Evolutionary conservation across 2,329 filamentous ascomycete species (phyloP), one percentile per base, ranked within the genome.

Genomic region (Leptodontidium sp.): DNA sequence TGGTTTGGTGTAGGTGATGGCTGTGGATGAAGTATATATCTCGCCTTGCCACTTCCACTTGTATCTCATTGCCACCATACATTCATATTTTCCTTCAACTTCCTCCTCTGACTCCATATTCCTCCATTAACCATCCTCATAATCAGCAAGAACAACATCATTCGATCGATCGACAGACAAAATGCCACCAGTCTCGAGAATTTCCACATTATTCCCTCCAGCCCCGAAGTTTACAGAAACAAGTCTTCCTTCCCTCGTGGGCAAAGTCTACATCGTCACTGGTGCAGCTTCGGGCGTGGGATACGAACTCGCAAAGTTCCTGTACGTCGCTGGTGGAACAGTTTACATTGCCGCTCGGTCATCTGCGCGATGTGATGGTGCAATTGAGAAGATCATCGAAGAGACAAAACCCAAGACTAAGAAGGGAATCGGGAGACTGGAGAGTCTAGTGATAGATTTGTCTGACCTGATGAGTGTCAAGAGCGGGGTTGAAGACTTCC

Each of bases 291-390:
- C 76, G 8, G 75, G 75, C 17, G 79, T 86, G 3, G 85, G 85
- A 6, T 80, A 80, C 62, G 84, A 86, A 69, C 79, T 87, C 7
- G 78, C 78, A 50, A 82, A 82, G 57, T 82, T 87, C 12, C 79
- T 88, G 7, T 88, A 87, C 74, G 73, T 75, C 2, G 80, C 79
- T 14, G 83, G 84, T 52, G 85, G 78, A 45, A 86, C 80, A 2
- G 82, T 87, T 17, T 87, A 87, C 72, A 76, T 87, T 38, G 84
- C 83, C 1, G 82, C 81, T 4, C 82, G 85, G 40, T 82, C 79
- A 2, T 65, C 75, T 11, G 70, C 78, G 7, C 82, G 83, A 68
- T 83, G 79, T 38, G 75, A 79, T 9, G 71, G 73, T 0, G 82
- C 82, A n/a, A 83, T 87, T 59, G 72, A 77, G 24, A 72, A 75